These are phyloP conservation scores for Kwoniella shivajii DNA, from an alignment of 1,284 basidiomycete species.

Conservation along the genomic window DNA sequence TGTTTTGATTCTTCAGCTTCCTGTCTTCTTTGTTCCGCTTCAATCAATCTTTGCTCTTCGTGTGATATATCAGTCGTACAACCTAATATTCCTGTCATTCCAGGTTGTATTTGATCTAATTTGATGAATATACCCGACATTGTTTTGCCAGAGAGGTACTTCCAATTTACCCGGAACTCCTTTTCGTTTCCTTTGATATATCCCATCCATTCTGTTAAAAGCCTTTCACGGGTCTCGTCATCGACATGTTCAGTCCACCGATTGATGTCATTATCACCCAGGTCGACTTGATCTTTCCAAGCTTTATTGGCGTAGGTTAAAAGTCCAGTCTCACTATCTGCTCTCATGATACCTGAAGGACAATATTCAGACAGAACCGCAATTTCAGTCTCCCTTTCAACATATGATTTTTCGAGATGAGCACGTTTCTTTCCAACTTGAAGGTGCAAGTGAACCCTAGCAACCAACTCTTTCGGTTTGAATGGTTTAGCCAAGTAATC, in stretches of 20 bases:
- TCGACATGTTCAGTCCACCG: slow-evolving; percentile 24
- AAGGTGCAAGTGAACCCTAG: slow-evolving; percentile 51
- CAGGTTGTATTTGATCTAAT: slow-evolving; percentile 34
- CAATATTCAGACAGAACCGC: slow-evolving; percentile 49
- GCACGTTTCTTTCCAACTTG: slow-evolving; percentile 49
- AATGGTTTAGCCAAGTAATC: slow-evolving; percentile 52
- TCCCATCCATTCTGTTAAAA: slow-evolving; percentile 20
- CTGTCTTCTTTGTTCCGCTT: slow-evolving; percentile 41
- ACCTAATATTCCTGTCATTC: slow-evolving; percentile 39
- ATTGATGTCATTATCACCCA: slow-evolving; percentile 16
- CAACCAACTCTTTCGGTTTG: slow-evolving; percentile 54
- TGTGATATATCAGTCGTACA: slow-evolving; percentile 46
- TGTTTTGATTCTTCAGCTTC: slow-evolving; percentile 48
- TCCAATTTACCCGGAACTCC: slow-evolving; percentile 36
- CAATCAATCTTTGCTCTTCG: slow-evolving; percentile 41
- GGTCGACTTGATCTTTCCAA: slow-evolving; percentile 32
- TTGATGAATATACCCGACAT: slow-evolving; percentile 43
- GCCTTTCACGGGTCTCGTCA: slow-evolving; percentile 12
- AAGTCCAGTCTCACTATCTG: slow-evolving; percentile 22
- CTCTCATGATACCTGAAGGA: slow-evolving; percentile 44
- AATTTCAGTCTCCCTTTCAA: slow-evolving; percentile 43
- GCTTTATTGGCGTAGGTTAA: slow-evolving; percentile 42
- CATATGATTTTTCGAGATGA: slow-evolving; percentile 42
- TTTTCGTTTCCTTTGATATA: slow-evolving; percentile 22
- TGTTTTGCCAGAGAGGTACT: slow-evolving; percentile 38